phyloP scores from a whole-genome alignment of 164 flowering plant species.

The Santalum album region DNA sequence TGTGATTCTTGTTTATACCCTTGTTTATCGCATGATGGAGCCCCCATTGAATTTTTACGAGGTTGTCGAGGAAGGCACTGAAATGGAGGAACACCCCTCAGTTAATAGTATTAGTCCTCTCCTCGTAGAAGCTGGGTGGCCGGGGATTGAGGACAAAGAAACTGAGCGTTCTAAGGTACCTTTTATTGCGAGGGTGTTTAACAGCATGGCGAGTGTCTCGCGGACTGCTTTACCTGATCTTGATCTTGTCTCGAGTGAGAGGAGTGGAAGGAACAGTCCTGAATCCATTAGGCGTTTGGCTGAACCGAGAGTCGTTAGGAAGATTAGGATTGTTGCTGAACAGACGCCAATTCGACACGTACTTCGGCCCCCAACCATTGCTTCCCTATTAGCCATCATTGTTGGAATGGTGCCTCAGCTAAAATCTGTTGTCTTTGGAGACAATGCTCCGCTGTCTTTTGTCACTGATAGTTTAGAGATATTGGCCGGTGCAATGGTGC shows the following conservation, averaged over 20 bases:
- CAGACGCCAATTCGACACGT: slow-evolving; percentile 68
- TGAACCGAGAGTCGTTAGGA: slow-evolving; percentile 67
- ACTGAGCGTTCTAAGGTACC: slow-evolving; percentile 75
- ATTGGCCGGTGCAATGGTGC: slow-evolving; percentile 39
- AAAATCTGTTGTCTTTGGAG: slow-evolving; percentile 50
- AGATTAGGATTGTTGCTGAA: slow-evolving; percentile 71
- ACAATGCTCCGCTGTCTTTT: slow-evolving; percentile 68
- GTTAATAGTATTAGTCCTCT: slow-evolving; percentile 42
- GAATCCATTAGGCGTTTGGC: slow-evolving; percentile 62
- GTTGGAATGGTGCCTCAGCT: slow-evolving; percentile 64
- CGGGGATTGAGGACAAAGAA: slow-evolving; percentile 82
- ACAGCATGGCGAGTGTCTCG: slow-evolving; percentile 37
- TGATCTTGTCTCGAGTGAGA: slow-evolving; percentile 24
- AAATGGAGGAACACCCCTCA: slow-evolving; percentile 23
- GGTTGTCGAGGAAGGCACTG: slow-evolving; percentile 36
- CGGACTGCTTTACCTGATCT: slow-evolving; percentile 38
- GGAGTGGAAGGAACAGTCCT: slow-evolving; percentile 26
- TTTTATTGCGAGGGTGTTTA: slow-evolving; percentile 61
- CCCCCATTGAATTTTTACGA: slow-evolving; percentile 81
- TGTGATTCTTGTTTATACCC: slow-evolving; percentile 75
- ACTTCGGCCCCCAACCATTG: slow-evolving; percentile 87
- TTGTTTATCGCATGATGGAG: slow-evolving; percentile 97
- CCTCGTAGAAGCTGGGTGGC: slow-evolving; percentile 89
- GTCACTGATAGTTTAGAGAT: slow-evolving; percentile 43
- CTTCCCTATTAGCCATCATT: slow-evolving; percentile 67